Base-by-base conservation (phyloP, 1,284 basidiomycete genomes). In the Malassezia caprae region DNA sequence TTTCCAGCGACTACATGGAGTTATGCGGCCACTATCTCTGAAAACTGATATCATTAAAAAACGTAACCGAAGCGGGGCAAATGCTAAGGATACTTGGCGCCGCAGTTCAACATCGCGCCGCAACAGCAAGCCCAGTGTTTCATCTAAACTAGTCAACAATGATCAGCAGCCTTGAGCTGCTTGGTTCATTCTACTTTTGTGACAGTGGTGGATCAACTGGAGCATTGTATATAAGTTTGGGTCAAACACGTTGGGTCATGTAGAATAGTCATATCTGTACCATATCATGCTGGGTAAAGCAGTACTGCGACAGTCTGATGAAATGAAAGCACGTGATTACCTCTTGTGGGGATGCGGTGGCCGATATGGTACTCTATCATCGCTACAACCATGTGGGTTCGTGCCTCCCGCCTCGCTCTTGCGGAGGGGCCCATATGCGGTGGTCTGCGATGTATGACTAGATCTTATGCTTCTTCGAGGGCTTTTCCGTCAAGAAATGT, bases 31-130 rank as follows among this genome's bases (percentile, higher is more conserved):
- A 7, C 77, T 94, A 61, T 91, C 89, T 45, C 80, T 96, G 60
- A 96, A 94, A 81, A 94, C 90, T 23, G 90, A 96, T 75, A 86
- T 94, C 41, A 96, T 96, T 77, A 96, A 96, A 83, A 96, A 94
- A 79, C 82, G 90, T 8, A 75, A 75, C 56, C 62, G 72, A 2
- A 51, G 31, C 19, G 55, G 49, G n/a, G 24, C 44, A 30, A 24
- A 40, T 13, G 12, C 46, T 7, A 31, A 32, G 15, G 46, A 48
- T 13, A 39, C 23, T 35, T 21, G 7, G n/a, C 27, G 46, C 19
- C 21, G 46, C 35, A 37, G 26, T 28, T 24, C 32, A 35, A 48
- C 27, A 10, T 23, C 24, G 13, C 46, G 46, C 23, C 44, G 44
- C 44, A 32, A 24, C 30, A 23, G 13, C 27, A 34, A 31, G 12